A percentile compares a stretch with the other conserved stretches of the same genome.
Conservation (phyloP, 2,329 filamentous ascomycete species). For the Fusarium neocosmosporiellum region DNA sequence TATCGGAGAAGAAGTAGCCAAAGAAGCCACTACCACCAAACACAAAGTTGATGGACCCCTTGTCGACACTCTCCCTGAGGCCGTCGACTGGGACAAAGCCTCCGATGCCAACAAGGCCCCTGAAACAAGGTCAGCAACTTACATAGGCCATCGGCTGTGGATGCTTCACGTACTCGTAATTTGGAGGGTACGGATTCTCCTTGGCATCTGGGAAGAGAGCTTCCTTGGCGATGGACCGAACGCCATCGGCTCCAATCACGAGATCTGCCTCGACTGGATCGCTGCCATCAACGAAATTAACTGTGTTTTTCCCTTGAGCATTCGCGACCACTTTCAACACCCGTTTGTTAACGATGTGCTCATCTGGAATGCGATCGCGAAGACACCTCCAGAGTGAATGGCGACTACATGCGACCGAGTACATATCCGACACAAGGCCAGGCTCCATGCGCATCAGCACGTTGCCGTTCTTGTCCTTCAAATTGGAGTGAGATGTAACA, state of each 20-base stretch:
- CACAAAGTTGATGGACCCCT: conserved; percentile 23
- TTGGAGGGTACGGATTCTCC: conserved; percentile 35
- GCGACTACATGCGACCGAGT: conserved; percentile 37
- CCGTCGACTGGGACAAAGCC: conserved; percentile 6
- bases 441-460: conserved; percentile 34
- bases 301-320: conserved; percentile 20
- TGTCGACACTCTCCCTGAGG: conserved; percentile 5
- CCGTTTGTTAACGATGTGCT: conserved; percentile 34
- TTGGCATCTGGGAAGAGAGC: conserved; percentile 37
- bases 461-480: conserved; percentile 40
- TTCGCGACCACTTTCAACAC: conserved; percentile 31
- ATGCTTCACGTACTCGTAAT: conserved; percentile 36
- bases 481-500: conserved; percentile 30
- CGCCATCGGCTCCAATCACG: conserved; percentile 42
- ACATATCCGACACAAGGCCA: conserved; percentile 15
- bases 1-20: conserved; percentile 20
- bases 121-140: not conserved
- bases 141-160: too few species aligned
- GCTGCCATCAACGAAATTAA: conserved; percentile 38
- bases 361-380: conserved; percentile 34
- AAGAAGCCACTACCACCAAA: conserved; percentile 18
- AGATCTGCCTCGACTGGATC: conserved; percentile 37
- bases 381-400: conserved; percentile 40
- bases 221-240: conserved; percentile 31
- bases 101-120: conserved; percentile 23